Evolutionary conservation across 805 yeast species (phyloP).

Genomic region (Ogataea chonburiensis): DNA sequence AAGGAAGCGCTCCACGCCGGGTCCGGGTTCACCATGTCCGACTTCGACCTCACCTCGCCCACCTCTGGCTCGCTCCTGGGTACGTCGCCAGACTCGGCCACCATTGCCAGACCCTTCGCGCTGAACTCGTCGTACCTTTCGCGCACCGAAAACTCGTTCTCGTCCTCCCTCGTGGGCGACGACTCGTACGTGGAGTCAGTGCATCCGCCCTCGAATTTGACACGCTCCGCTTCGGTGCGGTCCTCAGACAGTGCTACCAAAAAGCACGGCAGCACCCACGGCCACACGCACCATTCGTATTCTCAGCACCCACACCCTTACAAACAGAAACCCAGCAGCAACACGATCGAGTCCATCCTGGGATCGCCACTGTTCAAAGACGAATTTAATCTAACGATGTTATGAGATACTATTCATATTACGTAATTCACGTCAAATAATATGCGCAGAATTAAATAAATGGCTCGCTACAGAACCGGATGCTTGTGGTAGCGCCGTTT

Average conservation of each 20-base stretch:
- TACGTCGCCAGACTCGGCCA: conserved; percentile 20
- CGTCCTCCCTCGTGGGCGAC: conserved; percentile 15
- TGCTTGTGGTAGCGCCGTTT: conserved; percentile 24
- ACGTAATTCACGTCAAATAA: neutral
- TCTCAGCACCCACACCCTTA: conserved; percentile 29
- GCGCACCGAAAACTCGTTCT: conserved; percentile 9
- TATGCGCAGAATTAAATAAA: neutral
- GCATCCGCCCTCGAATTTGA: conserved; percentile 20
- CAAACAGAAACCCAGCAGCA: conserved; percentile 15
- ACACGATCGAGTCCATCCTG: conserved; percentile 10
- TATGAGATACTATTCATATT: conserved; percentile 1
- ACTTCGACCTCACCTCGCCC: conserved; percentile 27
- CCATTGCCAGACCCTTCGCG: conserved; percentile 7
- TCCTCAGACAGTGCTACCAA: conserved; percentile 12
- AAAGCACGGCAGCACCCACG: conserved; percentile 14
- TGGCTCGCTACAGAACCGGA: conserved; percentile 6
- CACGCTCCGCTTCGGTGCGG: conserved; percentile 19
- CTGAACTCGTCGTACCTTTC: too few species aligned
- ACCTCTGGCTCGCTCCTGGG: conserved; percentile 18
- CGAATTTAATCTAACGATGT: conserved; percentile 10
- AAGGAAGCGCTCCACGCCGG: conserved; percentile 23
- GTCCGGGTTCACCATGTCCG: conserved; percentile 28
- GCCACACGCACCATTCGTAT: conserved; percentile 19
- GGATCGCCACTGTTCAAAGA: conserved; percentile 13
- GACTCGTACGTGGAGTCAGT: conserved; percentile 19